Conservation (phyloP, 1,284 basidiomycete species). For the Moesziomyces globuligerus region DNA sequence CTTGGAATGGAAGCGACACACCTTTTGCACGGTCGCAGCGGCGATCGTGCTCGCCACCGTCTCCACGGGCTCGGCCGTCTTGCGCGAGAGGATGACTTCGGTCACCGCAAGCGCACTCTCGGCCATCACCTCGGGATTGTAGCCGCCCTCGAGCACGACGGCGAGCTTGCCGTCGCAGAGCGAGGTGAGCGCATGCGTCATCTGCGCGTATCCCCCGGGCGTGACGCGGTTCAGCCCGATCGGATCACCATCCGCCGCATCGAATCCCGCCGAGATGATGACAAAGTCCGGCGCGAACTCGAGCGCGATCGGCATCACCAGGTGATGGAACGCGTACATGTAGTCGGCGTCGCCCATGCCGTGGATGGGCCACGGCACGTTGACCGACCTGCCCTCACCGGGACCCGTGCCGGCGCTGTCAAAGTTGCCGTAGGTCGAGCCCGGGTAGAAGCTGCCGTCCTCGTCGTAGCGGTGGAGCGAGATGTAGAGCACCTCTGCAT, state of each 20-base stretch:
- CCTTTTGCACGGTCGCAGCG: conserved; percentile 86
- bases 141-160: conserved; percentile 97
- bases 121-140: conserved; percentile 90
- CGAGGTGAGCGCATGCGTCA: conserved; percentile 95
- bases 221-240: conserved; percentile 90
- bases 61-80: conserved; percentile 76
- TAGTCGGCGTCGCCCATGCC: conserved; percentile 97
- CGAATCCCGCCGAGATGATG: conserved; percentile 97
- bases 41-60: conserved; percentile 68
- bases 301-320: conserved; percentile 96
- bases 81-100: conserved; percentile 83
- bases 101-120: conserved; percentile 87
- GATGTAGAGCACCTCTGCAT: conserved; percentile 90
- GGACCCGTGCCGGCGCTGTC: conserved; percentile 84
- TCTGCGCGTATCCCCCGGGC: conserved; percentile 95
- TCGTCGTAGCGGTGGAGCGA: conserved; percentile 92
- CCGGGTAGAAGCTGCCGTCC: conserved; percentile 83
- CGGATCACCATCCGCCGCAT: conserved; percentile 91
- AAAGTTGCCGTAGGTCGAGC: conserved; percentile 85
- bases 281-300: conserved; percentile 96
- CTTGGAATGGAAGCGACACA: conserved; percentile 84
- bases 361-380: conserved; percentile 89
- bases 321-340: conserved; percentile 91
- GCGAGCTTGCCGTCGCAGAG: conserved; percentile 88
- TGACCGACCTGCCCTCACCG: conserved; percentile 84